phyloP scores from a whole-genome alignment of 1,284 basidiomycete species.

The Rhodotorula mucilaginosa region DNA sequence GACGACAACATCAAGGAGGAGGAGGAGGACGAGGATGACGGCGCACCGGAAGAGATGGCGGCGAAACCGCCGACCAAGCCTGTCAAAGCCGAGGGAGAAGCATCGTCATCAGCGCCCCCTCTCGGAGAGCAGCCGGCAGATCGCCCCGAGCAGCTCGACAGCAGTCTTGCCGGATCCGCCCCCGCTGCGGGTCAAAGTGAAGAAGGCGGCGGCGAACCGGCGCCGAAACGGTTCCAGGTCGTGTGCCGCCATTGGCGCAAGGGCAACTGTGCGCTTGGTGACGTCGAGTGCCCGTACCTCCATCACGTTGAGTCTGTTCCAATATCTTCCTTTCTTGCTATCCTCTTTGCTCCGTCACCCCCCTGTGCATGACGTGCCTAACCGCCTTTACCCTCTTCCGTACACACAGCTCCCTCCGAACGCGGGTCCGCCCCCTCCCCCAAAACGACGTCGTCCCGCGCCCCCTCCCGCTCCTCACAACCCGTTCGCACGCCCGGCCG shows the following conservation, averaged over 20 bases:
- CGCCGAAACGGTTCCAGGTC: slow-evolving; percentile 29
- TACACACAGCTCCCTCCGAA: slow-evolving; percentile 18
- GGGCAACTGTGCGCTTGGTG: slow-evolving; percentile 26
- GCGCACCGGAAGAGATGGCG: slow-evolving; percentile 17
- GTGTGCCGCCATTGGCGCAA: slow-evolving; percentile 31
- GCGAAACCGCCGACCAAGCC: not conserved
- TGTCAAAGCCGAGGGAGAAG: slow-evolving; percentile 5
- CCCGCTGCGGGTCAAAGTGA: too few relatives aligned
- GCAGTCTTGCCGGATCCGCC: too few relatives aligned
- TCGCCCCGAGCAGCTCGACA: too few relatives aligned
- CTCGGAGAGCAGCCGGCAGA: not conserved
- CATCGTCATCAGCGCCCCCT: not conserved
- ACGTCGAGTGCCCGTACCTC: slow-evolving; percentile 27
- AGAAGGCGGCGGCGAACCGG: not conserved
- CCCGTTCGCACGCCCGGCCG: slow-evolving; percentile 56
- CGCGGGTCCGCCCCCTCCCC: slow-evolving; percentile 14
- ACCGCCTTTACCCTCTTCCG: too few relatives aligned
- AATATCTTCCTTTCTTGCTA: too few relatives aligned
- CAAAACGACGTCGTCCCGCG: slow-evolving; percentile 29
- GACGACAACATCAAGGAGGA: slow-evolving; percentile 1
- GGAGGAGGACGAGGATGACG: slow-evolving; percentile 23
- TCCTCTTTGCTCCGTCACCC: not conserved
- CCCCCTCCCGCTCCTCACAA: slow-evolving; percentile 55
- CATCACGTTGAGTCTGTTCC: slow-evolving; percentile 27
- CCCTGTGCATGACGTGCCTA: too few relatives aligned